Evolutionary conservation across 2,329 filamentous ascomycete genomes (phyloP).

Genomic region (Fusarium nodosum): DNA sequence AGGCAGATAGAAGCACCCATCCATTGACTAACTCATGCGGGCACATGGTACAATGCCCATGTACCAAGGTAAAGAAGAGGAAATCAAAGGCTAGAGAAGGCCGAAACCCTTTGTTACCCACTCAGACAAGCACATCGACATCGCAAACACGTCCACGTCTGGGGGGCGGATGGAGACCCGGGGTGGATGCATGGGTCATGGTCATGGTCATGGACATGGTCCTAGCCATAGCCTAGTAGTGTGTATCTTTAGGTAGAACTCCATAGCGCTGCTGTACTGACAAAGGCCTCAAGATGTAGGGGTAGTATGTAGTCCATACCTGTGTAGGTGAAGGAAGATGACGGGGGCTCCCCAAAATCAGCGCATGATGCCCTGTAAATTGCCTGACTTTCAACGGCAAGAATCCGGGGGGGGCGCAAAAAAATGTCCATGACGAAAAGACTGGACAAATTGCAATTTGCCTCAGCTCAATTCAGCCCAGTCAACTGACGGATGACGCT

Average conservation of each 20-base stretch:
- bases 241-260: no score
- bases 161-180: constrained; percentile 46
- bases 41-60: constrained; percentile 3
- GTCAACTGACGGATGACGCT: constrained; percentile 22
- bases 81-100: constrained; percentile 17
- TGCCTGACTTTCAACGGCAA: constrained; percentile 42
- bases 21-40: constrained; percentile 12
- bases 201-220: constrained; percentile 15
- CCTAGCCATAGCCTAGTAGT: not conserved
- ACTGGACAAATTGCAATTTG: constrained; percentile 29
- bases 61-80: constrained; percentile 15
- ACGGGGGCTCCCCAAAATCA: constrained; percentile 39
- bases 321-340: not conserved
- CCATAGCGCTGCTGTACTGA: not conserved
- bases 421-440: constrained; percentile 34
- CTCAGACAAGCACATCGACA: constrained; percentile 36
- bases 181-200: constrained; percentile 39
- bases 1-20: constrained; percentile 21
- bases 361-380: constrained; percentile 44
- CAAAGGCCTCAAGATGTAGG: constrained; percentile 16
- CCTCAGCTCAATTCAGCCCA: constrained; percentile 27
- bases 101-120: constrained; percentile 30
- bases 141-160: constrained; percentile 45
- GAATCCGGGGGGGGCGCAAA: constrained; percentile 25
- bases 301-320: not conserved